Evolutionary conservation across 1,139 yeast genomes (phyloP), one percentile per base, ranked within the genome.

Genomic region (Diutina siamensis): DNA sequence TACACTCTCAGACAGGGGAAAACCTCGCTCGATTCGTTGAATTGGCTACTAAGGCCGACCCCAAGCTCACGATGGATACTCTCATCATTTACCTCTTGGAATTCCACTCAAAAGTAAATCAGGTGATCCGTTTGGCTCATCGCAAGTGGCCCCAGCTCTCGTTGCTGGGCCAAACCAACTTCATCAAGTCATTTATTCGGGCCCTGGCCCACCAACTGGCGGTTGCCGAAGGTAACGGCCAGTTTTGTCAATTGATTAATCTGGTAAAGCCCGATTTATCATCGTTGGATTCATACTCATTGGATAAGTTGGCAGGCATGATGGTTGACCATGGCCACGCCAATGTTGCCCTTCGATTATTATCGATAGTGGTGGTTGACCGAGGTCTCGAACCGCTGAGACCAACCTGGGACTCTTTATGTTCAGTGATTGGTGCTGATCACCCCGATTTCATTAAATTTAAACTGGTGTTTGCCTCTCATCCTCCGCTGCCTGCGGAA

Each of bases 401-500:
- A 20, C 32, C 4, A 25, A 25, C 33, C 17, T 25, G 42, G 42
- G 18, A 25, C 32, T 17, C 12, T 7, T 31, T 31, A 4, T 31
- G n/a, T 17, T 20, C 9, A 17, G 9, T 9, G 8, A 17, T 15
- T 18, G 28, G 8, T 18, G 8, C 17, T 8, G 9, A 22, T 10
- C 19, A 17, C n/a, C 20, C 21, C 9, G 20, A 7, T 3, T 9
- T 38, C 2, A 17, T 22, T 7, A 19, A 25, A 2, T 38, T 38
- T 27, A 38, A 38, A 25, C 42, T 38, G 42, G 42, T 25, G 15
- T 38, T 38, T 25, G 13, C 17, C 8, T 25, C n/a, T 12, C 42
- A 25, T 4, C n/a, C 15, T 1, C 40, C 28, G 13, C 32, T 22
- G 42, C 32, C 32, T 2, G n/a, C 12, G 4, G 42, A 38, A 12